Evolutionary conservation across 352 stramenopile species (phyloP).

Genomic region (Pythium aristosporum): DNA sequence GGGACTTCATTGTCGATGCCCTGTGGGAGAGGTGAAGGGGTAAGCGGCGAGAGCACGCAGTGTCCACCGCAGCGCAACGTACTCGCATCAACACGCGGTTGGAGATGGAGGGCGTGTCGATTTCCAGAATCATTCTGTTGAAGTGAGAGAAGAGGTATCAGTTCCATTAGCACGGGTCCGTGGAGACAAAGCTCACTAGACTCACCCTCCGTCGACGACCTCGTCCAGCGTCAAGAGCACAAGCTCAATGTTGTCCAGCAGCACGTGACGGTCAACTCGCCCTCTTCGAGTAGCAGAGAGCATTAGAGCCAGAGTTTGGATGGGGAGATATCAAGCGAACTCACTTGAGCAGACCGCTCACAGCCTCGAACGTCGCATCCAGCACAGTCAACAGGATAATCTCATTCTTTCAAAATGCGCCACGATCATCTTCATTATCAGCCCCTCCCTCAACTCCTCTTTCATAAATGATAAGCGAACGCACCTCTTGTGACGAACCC

Average conservation of each 20-base stretch:
- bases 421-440: background rate
- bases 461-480: background rate
- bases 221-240: slow-evolving; percentile 90
- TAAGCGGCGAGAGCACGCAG: background rate
- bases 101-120: slow-evolving; percentile 85
- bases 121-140: slow-evolving; percentile 83
- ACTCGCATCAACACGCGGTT: slow-evolving; percentile 92
- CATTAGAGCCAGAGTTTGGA: too few relatives aligned
- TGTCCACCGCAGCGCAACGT: slow-evolving; percentile 22
- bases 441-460: background rate
- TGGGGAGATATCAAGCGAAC: slow-evolving; percentile 17
- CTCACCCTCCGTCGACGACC: slow-evolving; percentile 88
- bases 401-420: slow-evolving; percentile 66
- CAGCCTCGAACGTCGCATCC: slow-evolving; percentile 81
- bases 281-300: slow-evolving; percentile 36
- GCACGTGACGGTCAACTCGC: slow-evolving; percentile 84
- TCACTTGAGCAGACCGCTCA: slow-evolving; percentile 86
- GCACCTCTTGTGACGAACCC: slow-evolving; percentile 75
- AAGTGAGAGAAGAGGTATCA: background rate
- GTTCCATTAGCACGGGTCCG: background rate
- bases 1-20: slow-evolving; percentile 87
- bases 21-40: slow-evolving; percentile 26
- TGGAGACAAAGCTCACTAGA: background rate
- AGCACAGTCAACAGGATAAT: slow-evolving; percentile 87
- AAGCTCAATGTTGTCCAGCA: slow-evolving; percentile 91